Evolutionary conservation across 305 asterid species (phyloP).

Genomic region (Caryopteris hybrid): DNA sequence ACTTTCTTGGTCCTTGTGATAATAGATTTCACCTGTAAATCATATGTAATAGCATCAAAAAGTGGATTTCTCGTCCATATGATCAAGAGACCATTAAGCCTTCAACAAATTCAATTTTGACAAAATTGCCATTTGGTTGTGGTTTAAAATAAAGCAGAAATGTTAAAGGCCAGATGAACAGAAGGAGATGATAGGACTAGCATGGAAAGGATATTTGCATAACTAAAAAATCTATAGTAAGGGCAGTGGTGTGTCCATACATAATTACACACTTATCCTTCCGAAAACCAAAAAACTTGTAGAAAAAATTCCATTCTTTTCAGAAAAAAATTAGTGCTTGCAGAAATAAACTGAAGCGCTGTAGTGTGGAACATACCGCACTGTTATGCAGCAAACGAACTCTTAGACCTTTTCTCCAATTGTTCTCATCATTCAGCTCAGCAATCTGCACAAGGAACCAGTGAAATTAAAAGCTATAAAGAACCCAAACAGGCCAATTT

Average conservation of each 20-base stretch:
- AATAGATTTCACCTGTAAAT: conserved; percentile 44
- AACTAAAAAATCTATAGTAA: neutral
- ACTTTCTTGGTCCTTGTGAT: conserved; percentile 48
- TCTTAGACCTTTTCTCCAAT: conserved; percentile 88
- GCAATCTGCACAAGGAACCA: conserved; percentile 39
- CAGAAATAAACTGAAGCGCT: neutral
- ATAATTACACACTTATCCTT: too few relatives aligned
- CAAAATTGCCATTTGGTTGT: too few relatives aligned
- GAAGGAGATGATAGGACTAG: too few relatives aligned
- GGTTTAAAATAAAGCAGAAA: too few relatives aligned
- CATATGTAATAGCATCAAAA: neutral
- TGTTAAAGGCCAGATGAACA: too few relatives aligned
- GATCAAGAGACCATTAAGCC: neutral
- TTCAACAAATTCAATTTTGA: neutral
- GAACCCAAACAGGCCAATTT: neutral
- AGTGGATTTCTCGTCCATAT: too few relatives aligned
- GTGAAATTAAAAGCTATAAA: neutral
- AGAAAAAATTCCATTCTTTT: neutral
- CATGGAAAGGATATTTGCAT: too few relatives aligned
- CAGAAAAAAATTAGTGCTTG: neutral
- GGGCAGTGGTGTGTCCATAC: too few relatives aligned
- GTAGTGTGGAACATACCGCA: conserved; percentile 48
- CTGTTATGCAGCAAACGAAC: conserved; percentile 59
- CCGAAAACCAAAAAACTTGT: neutral
- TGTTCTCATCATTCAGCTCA: conserved; percentile 70